Base-by-base conservation (phyloP, 371 early-diverging fungal genomes). In the Rhizopus stolonifer region DNA sequence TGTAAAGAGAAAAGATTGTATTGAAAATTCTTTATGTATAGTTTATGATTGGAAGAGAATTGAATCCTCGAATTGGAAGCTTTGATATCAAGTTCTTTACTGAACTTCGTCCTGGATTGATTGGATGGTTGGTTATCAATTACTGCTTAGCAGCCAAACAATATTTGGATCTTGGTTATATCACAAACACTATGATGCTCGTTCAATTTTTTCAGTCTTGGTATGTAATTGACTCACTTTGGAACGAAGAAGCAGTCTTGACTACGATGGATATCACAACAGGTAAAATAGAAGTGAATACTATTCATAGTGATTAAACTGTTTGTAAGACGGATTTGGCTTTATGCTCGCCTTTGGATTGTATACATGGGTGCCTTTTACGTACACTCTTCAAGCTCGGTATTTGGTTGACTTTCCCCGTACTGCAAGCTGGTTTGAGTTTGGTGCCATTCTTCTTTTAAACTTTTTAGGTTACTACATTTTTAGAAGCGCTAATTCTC, bases 191-290 rank as follows among this genome's bases (percentile, higher is more conserved):
- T 29, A 89, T 94, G 89, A 61, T 74, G 29, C 69, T 92, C 17
- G 90, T 91, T 11, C 59, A 84, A 13, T 56, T 82, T 38, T 89
- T 90, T 48, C 92, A 96, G 67, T 72, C 76, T 13, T 83, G 80
- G 62, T 97, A 97, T 70, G 88, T 92, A 19, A 59, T 89, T 32
- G 98, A 97, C 61, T 85, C 94, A 4, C 72, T 94, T 26, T 89
- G 84, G 83, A 86, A 87, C 52, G 92, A 88, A 53, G 70, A 76
- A 5, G 84, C 91, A 10, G 88, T 94, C 14, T 63, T 96, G 65
- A 93, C 96, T 17, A 96, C 96, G 8, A 94, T 95, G 94, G 96
- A 96, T 61, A 89, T 94, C 43, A 91, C 88, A 4, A 87, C 83
- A 3, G 75, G 75, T 74, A 62, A 56, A 15, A 1, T 1, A 11